Conservation (phyloP, 2,329 filamentous ascomycete genomes). For the Colletotrichum truncatum region DNA sequence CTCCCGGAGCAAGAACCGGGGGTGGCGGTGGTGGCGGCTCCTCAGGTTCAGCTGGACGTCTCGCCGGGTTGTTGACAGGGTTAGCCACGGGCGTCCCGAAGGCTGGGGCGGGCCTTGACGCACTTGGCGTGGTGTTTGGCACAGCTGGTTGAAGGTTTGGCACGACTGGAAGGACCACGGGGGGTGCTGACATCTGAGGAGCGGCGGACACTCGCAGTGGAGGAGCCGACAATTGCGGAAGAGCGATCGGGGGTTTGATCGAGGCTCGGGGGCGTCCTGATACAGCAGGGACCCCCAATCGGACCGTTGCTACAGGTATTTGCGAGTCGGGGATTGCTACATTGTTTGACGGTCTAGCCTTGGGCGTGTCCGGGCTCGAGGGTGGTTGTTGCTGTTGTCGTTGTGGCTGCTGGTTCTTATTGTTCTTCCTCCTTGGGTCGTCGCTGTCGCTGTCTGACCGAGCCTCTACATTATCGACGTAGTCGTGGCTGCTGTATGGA, state of each 20-base stretch:
- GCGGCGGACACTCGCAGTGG: neutral
- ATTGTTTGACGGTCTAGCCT: neutral
- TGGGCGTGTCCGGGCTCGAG: constrained; percentile 16
- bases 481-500: neutral
- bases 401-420: neutral
- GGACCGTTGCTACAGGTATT: constrained; percentile 7
- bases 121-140: neutral
- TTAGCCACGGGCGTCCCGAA: neutral
- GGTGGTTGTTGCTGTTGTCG: constrained; percentile 13
- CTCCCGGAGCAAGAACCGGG: constrained; percentile 18
- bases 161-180: too few species aligned
- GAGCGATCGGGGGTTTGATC: neutral
- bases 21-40: constrained; percentile 15
- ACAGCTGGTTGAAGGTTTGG: neutral
- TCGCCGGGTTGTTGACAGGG: neutral
- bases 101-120: neutral
- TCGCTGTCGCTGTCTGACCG: constrained; percentile 29
- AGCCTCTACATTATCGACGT: constrained; percentile 3
- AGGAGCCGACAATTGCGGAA: neutral
- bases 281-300: neutral
- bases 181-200: neutral
- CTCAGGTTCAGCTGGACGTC: constrained; percentile 6
- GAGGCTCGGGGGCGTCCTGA: neutral
- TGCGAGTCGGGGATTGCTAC: neutral
- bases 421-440: neutral